Evolutionary conservation across 2,329 filamentous ascomycete species (phyloP), one percentile per base, ranked within the genome.

Genomic region (Penicillium sp.): DNA sequence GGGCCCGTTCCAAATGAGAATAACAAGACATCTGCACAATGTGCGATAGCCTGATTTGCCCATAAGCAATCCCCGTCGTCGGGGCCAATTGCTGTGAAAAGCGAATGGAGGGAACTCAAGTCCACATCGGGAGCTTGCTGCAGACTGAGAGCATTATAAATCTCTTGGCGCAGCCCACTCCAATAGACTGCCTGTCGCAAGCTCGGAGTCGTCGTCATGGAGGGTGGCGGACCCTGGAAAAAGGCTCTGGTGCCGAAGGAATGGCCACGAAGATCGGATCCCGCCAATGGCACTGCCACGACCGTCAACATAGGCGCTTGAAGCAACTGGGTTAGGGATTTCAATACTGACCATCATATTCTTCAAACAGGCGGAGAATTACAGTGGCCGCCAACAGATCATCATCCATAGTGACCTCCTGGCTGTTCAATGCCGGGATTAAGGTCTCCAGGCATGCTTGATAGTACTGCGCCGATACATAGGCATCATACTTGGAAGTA

Each of bases 381-480:
- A 78, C 73, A 1, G 76, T 78, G 2, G 77, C 76, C 40, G 77
- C 74, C 22, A 78, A 66, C 1, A 79, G 66, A 31, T 75, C 71
- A 55, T 78, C 76, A 47, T 78, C 76, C 52, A 72, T 72, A 22
- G 74, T 74, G 16, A 76, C 70, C n/a, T 72, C 65, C 24, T 71
- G 72, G 27, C 79, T 69, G 57, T 76, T 73, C 2, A 79, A 60
- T 1, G 74, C 72, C 2, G 77, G 76, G 3, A 78, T 78, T 18
- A 78, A 55, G 2, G 73, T 77, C 27, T 75, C 67, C 31, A 79
- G 73, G 54, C 77, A 78, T 4, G 69, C 69, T 57, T 77, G 73
- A 47, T 78, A 77, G 56, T 79, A 78, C 4, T 74, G 73, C 60
- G 78, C 77, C 6, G 77, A 76, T 11, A 78, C 72, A 50, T 73